phyloP scores from a whole-genome alignment of 2,329 filamentous ascomycete species.

The Xylaria sp. region DNA sequence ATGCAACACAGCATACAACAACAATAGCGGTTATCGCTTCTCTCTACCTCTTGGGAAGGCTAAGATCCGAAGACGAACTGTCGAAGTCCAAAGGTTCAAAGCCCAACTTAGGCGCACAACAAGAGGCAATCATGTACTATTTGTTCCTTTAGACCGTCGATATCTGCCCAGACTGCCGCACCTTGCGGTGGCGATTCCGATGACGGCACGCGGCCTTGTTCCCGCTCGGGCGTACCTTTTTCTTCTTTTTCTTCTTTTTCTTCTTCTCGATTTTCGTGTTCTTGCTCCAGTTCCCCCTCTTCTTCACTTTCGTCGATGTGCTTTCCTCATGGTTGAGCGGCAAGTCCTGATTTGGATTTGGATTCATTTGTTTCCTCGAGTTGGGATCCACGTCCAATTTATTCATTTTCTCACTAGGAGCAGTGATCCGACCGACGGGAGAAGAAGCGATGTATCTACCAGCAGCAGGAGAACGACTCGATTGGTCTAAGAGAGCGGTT shows the following conservation, averaged over 20 bases:
- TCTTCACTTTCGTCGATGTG: background rate
- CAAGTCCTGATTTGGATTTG: background rate
- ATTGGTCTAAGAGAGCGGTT: background rate
- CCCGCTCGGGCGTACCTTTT: background rate
- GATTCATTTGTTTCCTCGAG: too few species aligned
- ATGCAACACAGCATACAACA: background rate
- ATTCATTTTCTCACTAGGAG: background rate
- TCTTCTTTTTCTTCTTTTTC: background rate
- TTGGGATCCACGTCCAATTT: background rate
- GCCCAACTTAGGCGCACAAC: background rate
- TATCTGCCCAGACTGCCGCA: background rate
- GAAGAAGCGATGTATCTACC: background rate
- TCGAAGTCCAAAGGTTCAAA: background rate
- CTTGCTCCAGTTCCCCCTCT: background rate
- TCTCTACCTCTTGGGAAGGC: too few species aligned
- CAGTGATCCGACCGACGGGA: background rate
- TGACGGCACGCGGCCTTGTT: constrained; percentile 4
- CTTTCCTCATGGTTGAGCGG: background rate
- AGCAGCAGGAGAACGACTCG: background rate
- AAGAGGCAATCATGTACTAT: background rate
- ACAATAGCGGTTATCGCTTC: background rate
- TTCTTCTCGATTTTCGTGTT: background rate
- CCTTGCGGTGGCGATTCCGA: constrained; percentile 14
- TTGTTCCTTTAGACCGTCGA: background rate
- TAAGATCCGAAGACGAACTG: background rate